Percentiles rank a stretch among this genome's conserved stretches.
phyloP scores from a whole-genome alignment of 345 rosid genomes.

The Noccaea caerulescens region DNA sequence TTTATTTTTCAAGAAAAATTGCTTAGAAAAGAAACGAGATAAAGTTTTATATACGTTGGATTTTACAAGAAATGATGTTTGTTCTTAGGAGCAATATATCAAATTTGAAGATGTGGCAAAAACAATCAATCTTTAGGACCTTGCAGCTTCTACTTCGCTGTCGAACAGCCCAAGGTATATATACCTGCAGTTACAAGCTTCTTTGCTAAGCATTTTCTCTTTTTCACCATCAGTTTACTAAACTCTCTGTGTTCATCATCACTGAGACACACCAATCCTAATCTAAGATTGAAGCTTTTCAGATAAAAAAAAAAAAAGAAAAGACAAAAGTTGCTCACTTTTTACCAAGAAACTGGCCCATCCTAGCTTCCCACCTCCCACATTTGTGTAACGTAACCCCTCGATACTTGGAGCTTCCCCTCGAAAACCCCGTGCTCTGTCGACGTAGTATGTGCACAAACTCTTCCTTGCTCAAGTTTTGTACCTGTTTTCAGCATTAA shows the following conservation, averaged over 20 bases:
- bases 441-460: conserved; percentile 94
- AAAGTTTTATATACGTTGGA: not conserved
- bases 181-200: conserved; percentile 96
- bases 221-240: conserved; percentile 32
- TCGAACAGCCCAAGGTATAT: conserved; percentile 98
- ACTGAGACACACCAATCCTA: conserved; percentile 30
- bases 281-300: not conserved
- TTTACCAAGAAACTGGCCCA: conserved; percentile 98
- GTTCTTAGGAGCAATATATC: conserved; percentile 48
- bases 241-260: conserved; percentile 31
- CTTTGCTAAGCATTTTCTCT: conserved; percentile 55
- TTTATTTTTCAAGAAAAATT: conserved; percentile 48
- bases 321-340: conserved; percentile 59
- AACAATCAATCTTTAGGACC: conserved; percentile 73
- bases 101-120: conserved; percentile 27
- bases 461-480: conserved; percentile 77
- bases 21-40: conserved; percentile 51
- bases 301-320: not conserved
- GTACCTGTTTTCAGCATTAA: conserved; percentile 53
- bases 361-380: conserved; percentile 97
- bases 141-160: conserved; percentile 98
- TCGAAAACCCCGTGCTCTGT: conserved; percentile 89
- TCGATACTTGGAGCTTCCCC: conserved; percentile 92
- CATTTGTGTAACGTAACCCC: conserved; percentile 94
- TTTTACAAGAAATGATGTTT: conserved; percentile 33